Evolutionary conservation across 2,329 filamentous ascomycete genomes (phyloP).

Genomic region (Septoria linicola): DNA sequence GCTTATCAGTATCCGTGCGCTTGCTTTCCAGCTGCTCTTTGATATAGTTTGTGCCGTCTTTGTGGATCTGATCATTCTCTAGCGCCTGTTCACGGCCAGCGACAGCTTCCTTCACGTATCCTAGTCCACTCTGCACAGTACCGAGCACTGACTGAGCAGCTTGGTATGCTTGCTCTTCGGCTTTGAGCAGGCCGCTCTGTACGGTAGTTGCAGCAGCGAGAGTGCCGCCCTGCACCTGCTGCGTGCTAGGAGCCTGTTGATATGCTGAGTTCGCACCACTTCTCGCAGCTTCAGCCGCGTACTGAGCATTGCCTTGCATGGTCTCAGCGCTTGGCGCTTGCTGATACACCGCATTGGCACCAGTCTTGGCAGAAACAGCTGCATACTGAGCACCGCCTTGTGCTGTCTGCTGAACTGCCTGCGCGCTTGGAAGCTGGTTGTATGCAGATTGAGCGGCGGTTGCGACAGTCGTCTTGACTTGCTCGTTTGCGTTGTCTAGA

Average conservation of each 20-base stretch:
- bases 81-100: conserved; percentile 3
- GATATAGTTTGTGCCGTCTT: conserved; percentile 13
- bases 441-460: conserved; percentile 5
- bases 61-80: conserved; percentile 13
- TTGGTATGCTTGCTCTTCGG: conserved; percentile 4
- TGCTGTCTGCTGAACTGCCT: conserved; percentile 4
- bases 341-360: too few species aligned
- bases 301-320: too few species aligned
- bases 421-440: conserved; percentile 1
- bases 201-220: not conserved
- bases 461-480: not conserved
- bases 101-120: conserved; percentile 1
- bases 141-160: conserved; percentile 1
- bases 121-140: not conserved
- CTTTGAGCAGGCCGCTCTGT: not conserved
- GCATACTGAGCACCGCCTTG: too few species aligned
- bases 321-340: too few species aligned
- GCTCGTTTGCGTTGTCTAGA: conserved; percentile 10
- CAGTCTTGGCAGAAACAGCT: too few species aligned
- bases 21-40: conserved; percentile 9
- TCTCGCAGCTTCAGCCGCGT: too few species aligned
- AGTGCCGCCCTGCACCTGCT: not conserved
- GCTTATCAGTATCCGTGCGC: not conserved
- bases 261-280: not conserved
- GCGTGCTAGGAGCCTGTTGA: not conserved